Evolutionary conservation across 352 stramenopile genomes (phyloP).

Genomic region (Peronospora belbahrii): DNA sequence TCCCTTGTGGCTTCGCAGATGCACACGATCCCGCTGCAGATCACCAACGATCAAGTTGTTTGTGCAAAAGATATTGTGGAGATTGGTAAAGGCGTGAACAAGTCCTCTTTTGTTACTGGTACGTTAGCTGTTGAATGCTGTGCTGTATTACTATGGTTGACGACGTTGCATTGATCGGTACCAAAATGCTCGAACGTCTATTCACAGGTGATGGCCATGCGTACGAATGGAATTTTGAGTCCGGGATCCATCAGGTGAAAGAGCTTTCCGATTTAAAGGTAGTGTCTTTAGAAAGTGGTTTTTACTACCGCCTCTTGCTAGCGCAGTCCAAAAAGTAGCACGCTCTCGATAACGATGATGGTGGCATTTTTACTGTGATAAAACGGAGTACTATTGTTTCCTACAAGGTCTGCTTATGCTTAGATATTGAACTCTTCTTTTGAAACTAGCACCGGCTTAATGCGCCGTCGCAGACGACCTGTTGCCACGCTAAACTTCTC

Average conservation of each 20-base stretch:
- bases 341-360: slow-evolving; percentile 11
- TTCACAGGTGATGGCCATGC: slow-evolving; percentile 41
- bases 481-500: slow-evolving; percentile 26
- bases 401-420: slow-evolving; percentile 19
- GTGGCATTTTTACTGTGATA: slow-evolving; percentile 15
- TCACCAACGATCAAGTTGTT: slow-evolving; percentile 47
- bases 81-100: slow-evolving; percentile 77
- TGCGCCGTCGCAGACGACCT: slow-evolving; percentile 36
- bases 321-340: slow-evolving; percentile 24
- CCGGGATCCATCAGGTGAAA: slow-evolving; percentile 41
- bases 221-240: slow-evolving; percentile 70
- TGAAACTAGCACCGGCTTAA: slow-evolving; percentile 41
- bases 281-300: slow-evolving; percentile 60
- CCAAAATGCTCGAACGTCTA: not conserved
- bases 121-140: not conserved
- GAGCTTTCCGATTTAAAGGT: slow-evolving; percentile 36
- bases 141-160: not conserved
- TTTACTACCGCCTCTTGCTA: slow-evolving; percentile 62
- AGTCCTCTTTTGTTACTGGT: slow-evolving; percentile 60
- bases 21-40: slow-evolving; percentile 61
- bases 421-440: slow-evolving; percentile 58
- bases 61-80: slow-evolving; percentile 37
- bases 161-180: not conserved
- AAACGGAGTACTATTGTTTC: slow-evolving; percentile 14
- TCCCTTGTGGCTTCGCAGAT: slow-evolving; percentile 54